Conservation (phyloP, 2,329 filamentous ascomycete genomes). For the Escovopsis sp. region DNA sequence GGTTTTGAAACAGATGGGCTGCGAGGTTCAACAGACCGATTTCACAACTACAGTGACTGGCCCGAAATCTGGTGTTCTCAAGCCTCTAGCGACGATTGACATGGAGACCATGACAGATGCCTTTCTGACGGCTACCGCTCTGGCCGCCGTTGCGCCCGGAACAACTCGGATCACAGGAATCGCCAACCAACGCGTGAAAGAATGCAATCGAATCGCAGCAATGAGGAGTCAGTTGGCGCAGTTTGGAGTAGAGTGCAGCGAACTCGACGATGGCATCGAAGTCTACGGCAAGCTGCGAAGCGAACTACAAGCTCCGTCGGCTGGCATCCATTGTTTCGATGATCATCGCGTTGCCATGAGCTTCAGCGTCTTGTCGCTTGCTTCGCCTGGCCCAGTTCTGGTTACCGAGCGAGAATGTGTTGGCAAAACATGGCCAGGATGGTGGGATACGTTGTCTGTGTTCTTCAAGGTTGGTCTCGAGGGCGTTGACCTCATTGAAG, state of each 20-base stretch:
- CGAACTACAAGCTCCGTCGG: conserved; percentile 39
- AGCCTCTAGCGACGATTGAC: conserved; percentile 68
- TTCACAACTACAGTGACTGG: conserved; percentile 87
- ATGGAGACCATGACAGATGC: conserved; percentile 99
- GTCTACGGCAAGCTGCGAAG: conserved; percentile 38
- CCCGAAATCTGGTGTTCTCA: conserved; percentile 57
- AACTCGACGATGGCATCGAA: conserved; percentile 90
- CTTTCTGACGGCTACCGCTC: conserved; percentile 85
- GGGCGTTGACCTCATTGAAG: conserved; percentile 46
- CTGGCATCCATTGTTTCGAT: conserved; percentile 80
- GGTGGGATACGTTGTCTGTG: conserved; percentile 82
- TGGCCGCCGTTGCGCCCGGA: conserved; percentile 76
- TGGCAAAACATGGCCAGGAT: conserved; percentile 96
- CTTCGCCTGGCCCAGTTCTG: conserved; percentile 55
- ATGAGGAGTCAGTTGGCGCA: conserved; percentile 94
- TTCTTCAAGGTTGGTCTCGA: conserved; percentile 64
- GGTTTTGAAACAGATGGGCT: conserved; percentile 86
- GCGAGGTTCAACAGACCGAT: conserved; percentile 69
- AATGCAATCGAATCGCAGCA: conserved; percentile 89
- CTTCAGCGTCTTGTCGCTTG: conserved; percentile 75
- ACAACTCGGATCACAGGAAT: conserved; percentile 84
- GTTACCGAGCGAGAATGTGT: conserved; percentile 86
- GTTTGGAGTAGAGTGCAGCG: conserved; percentile 73
- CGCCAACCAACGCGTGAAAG: conserved; percentile 94
- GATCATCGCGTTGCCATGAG: conserved; percentile 98